Percentiles rank a stretch among this genome's conserved stretches.
Evolutionary conservation across 495 filamentous ascomycete genomes (phyloP).

Genomic region (Annulohypoxylon bovei): DNA sequence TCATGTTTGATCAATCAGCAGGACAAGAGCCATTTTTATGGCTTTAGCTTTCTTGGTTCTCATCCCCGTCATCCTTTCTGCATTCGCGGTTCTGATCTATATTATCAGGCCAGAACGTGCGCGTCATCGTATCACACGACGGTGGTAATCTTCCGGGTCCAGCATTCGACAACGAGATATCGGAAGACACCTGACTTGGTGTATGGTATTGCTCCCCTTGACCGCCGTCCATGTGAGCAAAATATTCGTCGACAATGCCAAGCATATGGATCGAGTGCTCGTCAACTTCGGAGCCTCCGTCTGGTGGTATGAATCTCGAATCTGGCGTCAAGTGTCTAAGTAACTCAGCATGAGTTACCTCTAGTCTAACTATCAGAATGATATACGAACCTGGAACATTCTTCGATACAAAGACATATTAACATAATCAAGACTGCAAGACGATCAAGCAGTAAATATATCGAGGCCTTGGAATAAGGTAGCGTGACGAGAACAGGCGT

Average conservation of each 20-base stretch:
- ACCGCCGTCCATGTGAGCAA: constrained; percentile 27
- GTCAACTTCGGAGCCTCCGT: neutral
- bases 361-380: neutral
- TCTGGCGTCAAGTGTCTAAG: neutral
- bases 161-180: constrained; percentile 36
- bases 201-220: constrained; percentile 20
- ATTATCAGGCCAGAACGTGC: constrained; percentile 32
- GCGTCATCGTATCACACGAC: constrained; percentile 38
- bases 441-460: constrained; percentile 12
- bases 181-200: constrained; percentile 38
- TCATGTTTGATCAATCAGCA: neutral
- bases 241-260: neutral
- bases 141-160: constrained; percentile 36
- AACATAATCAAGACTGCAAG: constrained; percentile 11
- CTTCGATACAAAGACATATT: constrained; percentile 27
- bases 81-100: neutral
- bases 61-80: neutral
- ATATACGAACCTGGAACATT: constrained; percentile 29
- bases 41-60: neutral
- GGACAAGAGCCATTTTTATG: neutral
- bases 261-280: neutral
- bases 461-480: constrained; percentile 11
- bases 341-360: constrained; percentile 1
- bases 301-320: neutral
- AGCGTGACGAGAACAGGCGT: neutral